Evolutionary conservation across 495 filamentous ascomycete species (phyloP), one percentile per base, ranked within the genome.

Genomic region (Trichodelitschia bisporula): DNA sequence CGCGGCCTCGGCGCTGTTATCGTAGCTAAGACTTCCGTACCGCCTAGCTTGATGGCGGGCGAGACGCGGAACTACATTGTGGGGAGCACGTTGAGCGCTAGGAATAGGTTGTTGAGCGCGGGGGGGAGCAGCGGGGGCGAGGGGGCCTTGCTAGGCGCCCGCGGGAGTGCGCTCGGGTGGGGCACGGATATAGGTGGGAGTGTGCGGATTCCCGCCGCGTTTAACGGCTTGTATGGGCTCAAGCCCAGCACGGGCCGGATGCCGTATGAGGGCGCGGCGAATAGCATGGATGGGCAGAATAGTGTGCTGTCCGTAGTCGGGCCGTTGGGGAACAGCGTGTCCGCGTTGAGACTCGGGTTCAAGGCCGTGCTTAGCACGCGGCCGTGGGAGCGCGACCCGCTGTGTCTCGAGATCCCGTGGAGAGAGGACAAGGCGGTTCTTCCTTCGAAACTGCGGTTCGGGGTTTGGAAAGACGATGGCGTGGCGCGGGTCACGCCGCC

Each of bases 321-420:
- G 2, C 64, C 64, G 8, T 35, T 73, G 13, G 56, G 61, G 1
- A 51, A 54, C 1, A 59, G 55, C 3, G 53, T 56, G 2, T 46
- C 48, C 3, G 58, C 59, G 4, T 33, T 75, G 30, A 52, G 48
- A 19, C 41, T 73, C 4, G 34, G 70, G 11, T 55, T 70, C 15
- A 63, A 68, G 40, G 41, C 54, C 0, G 38, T 75, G 4, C 43
- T 77, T 13, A 47, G 39, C 12, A 55, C 59, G 30, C 33, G 66
- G 33, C 71, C 71, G 8, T 77, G 71, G 71, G 47, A 64, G 4
- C 54, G 64, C 40, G 71, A 77, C 48, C 71, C 71, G 0, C 45
- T 68, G 12, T 62, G 60, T 1, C 35, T 59, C 25, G 61, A 71
- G 33, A 35, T 77, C 3, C 71, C 71, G 4, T 77, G 69, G 71